A percentile compares a stretch with the other conserved stretches of the same genome.
phyloP scores from a whole-genome alignment of 2,329 filamentous ascomycete species.

The Cladosporium sphaerospermum region DNA sequence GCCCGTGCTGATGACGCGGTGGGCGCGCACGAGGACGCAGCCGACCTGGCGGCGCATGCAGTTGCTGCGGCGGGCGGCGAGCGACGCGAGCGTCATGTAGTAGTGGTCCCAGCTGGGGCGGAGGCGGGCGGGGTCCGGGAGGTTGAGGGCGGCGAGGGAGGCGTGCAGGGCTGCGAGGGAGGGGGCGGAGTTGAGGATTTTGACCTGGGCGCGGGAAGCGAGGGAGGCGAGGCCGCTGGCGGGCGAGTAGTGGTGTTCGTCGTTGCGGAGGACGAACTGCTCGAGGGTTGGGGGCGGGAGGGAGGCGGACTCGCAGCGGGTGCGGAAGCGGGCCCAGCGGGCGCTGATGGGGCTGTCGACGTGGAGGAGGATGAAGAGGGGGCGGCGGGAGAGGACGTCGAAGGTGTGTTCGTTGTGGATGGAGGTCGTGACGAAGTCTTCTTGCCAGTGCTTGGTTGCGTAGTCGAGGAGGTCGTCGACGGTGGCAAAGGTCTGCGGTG shows the following conservation, averaged over 20 bases:
- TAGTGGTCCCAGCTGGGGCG: constrained; percentile 94
- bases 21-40: constrained; percentile 81
- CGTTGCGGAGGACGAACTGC: constrained; percentile 57
- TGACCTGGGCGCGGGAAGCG: constrained; percentile 73
- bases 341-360: constrained; percentile 83
- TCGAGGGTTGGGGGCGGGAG: constrained; percentile 46
- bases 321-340: constrained; percentile 72
- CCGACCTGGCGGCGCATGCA: constrained; percentile 98
- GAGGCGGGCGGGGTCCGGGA: constrained; percentile 71
- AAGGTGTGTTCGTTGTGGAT: constrained; percentile 67
- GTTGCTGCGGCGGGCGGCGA: constrained; percentile 85
- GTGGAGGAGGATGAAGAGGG: constrained; percentile 89
- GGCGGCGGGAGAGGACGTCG: constrained; percentile 69
- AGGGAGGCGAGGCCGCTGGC: constrained; percentile 63
- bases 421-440: constrained; percentile 79
- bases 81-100: constrained; percentile 93
- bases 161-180: constrained; percentile 63
- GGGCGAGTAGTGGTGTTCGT: constrained; percentile 68
- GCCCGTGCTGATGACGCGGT: constrained; percentile 85
- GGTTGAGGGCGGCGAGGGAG: constrained; percentile 66
- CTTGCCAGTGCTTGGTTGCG: constrained; percentile 77
- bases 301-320: constrained; percentile 45
- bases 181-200: constrained; percentile 73
- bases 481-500: constrained; percentile 47
- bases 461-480: constrained; percentile 70